A percentile compares a stretch with the other conserved stretches of the same genome.
Evolutionary conservation across 176 grass and related monocot species (phyloP).

Genomic region (Alloteropsis semialata): DNA sequence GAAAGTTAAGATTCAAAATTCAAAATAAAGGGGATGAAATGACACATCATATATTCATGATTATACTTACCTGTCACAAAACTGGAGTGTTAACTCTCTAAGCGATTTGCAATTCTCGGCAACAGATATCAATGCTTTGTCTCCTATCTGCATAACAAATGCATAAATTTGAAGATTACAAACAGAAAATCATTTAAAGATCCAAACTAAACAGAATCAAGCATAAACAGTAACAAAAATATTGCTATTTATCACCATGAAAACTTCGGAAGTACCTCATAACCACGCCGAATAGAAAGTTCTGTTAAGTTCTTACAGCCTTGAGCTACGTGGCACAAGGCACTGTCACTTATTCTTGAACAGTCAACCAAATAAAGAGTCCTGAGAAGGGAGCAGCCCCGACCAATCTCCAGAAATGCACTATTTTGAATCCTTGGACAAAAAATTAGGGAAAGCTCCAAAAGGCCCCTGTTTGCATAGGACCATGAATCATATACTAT

Average conservation of each 20-base stretch:
- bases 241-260: not conserved
- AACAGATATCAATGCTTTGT: slow-evolving; percentile 62
- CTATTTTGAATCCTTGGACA: slow-evolving; percentile 76
- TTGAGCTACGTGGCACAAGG: slow-evolving; percentile 68
- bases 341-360: slow-evolving; percentile 73
- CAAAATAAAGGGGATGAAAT: not conserved
- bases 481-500: slow-evolving; percentile 7
- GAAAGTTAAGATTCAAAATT: not conserved
- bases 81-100: slow-evolving; percentile 66
- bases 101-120: slow-evolving; percentile 80
- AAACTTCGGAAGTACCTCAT: slow-evolving; percentile 62
- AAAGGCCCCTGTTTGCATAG: slow-evolving; percentile 61
- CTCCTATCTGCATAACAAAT: slow-evolving; percentile 59
- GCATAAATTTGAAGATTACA: slow-evolving; percentile 1
- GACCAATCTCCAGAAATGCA: slow-evolving; percentile 86
- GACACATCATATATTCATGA: slow-evolving; percentile 3
- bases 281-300: slow-evolving; percentile 76
- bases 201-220: not conserved
- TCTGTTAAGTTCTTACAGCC: slow-evolving; percentile 79
- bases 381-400: slow-evolving; percentile 70
- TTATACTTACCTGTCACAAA: slow-evolving; percentile 69
- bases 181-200: not conserved
- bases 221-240: not conserved
- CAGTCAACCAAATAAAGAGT: slow-evolving; percentile 77
- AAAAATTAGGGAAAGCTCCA: slow-evolving; percentile 76